Percentiles rank a stretch among this genome's conserved stretches.
These are phyloP conservation scores for Insectozyma bohioensis DNA, from an alignment of 1,139 yeast species.

Conservation along the genomic window DNA sequence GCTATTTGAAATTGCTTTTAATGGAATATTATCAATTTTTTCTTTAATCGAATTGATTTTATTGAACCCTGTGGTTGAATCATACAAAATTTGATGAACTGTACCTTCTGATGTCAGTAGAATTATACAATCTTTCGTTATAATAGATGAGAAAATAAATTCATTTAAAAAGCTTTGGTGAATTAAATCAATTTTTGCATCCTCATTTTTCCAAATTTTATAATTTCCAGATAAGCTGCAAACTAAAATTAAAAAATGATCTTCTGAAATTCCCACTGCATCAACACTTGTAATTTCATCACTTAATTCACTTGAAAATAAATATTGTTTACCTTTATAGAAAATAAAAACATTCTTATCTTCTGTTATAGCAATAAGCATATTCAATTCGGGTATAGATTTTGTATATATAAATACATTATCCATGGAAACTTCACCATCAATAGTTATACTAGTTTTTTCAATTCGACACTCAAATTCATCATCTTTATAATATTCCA, in stretches of 20 bases:
- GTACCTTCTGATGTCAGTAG: slow-evolving; percentile 4
- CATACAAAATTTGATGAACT: slow-evolving; percentile 3
- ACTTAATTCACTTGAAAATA: background rate
- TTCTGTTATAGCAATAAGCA: too few relatives aligned
- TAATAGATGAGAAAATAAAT: slow-evolving; percentile 3
- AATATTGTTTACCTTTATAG: background rate
- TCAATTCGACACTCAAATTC: too few relatives aligned
- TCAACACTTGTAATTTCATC: slow-evolving; percentile 8
- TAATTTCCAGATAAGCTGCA: slow-evolving; percentile 5
- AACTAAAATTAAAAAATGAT: background rate
- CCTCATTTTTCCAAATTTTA: slow-evolving; percentile 1
- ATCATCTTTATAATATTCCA: too few relatives aligned
- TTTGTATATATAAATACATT: too few relatives aligned
- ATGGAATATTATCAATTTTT: too few relatives aligned
- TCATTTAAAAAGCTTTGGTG: background rate
- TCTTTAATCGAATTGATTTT: too few relatives aligned
- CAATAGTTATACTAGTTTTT: too few relatives aligned
- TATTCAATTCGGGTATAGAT: too few relatives aligned
- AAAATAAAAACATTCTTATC: background rate
- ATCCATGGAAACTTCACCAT: too few relatives aligned
- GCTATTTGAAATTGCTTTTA: too few relatives aligned
- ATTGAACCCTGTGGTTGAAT: background rate
- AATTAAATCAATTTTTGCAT: background rate
- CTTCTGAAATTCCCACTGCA: background rate
- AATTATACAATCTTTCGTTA: slow-evolving; percentile 1